Conservation (phyloP, 164 flowering plant genomes). For the Euptelea pleiosperma region DNA sequence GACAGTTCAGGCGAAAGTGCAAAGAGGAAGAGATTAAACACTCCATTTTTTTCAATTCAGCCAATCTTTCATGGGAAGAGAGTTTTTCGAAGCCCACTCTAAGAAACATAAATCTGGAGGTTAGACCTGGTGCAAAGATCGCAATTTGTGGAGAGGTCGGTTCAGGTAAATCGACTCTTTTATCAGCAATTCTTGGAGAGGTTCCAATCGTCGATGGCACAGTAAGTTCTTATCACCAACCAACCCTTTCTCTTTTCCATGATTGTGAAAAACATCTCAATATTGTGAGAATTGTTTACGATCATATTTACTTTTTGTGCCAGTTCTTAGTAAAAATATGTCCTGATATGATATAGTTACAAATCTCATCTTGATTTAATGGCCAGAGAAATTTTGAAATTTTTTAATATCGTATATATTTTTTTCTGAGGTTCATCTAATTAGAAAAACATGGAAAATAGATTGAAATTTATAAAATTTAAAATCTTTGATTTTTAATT, state of each 20-base stretch:
- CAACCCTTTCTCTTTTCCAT: not conserved
- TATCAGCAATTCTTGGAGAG: slow-evolving; percentile 67
- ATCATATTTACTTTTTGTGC: too few relatives aligned
- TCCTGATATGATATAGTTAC: slow-evolving; percentile 39
- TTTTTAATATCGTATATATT: too few relatives aligned
- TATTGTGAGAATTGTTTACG: too few relatives aligned
- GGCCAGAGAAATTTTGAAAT: too few relatives aligned
- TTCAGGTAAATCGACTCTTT: slow-evolving; percentile 67
- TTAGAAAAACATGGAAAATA: too few relatives aligned
- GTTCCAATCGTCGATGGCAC: slow-evolving; percentile 42
- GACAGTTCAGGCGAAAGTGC: slow-evolving; percentile 14
- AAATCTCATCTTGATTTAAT: too few relatives aligned
- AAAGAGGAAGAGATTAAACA: slow-evolving; percentile 10
- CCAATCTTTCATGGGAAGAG: slow-evolving; percentile 49
- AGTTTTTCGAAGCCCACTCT: slow-evolving; percentile 33
- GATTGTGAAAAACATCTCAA: not conserved
- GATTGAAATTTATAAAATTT: too few relatives aligned
- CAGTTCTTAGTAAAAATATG: too few relatives aligned
- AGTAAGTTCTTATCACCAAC: slow-evolving; percentile 38
- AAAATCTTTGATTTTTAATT: slow-evolving; percentile 35
- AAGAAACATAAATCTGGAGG: slow-evolving; percentile 41
- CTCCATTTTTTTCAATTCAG: slow-evolving; percentile 30
- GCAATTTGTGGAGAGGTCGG: slow-evolving; percentile 78
- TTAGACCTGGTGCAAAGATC: slow-evolving; percentile 43
- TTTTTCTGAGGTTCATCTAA: too few relatives aligned